Conservation (phyloP, 139 green algal genomes). For the Chloropicon primus region DNA sequence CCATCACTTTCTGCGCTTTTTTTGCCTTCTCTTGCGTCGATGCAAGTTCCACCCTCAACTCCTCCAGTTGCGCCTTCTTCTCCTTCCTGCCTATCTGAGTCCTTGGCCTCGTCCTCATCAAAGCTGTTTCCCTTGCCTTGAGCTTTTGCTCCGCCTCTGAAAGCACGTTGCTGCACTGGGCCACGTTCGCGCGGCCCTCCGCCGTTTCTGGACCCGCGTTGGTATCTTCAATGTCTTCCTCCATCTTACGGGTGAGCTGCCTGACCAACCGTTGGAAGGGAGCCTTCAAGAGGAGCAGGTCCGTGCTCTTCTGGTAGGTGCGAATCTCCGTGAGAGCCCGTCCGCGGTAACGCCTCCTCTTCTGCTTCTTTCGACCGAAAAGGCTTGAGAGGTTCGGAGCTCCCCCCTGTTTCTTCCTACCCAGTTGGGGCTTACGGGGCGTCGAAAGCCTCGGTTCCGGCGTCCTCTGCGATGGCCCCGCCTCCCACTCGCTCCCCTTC, state of each 20-base stretch:
- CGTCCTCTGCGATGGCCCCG: too few species aligned
- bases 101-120: not conserved
- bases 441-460: too few species aligned
- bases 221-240: too few species aligned
- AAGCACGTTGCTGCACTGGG: too few species aligned
- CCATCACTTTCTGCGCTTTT: not conserved
- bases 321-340: not conserved
- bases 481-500: too few species aligned
- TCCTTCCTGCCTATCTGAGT: not conserved
- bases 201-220: too few species aligned
- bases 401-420: too few species aligned
- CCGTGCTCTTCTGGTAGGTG: not conserved
- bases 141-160: too few species aligned
- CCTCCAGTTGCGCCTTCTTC: not conserved
- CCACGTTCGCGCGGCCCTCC: too few species aligned
- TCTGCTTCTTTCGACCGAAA: not conserved
- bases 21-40: not conserved
- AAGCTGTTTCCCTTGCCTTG: not conserved
- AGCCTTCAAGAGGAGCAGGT: not conserved
- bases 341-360: not conserved
- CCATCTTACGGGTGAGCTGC: not conserved
- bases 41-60: not conserved
- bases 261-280: not conserved
- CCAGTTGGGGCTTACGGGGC: too few species aligned
- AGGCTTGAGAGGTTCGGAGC: too few species aligned